phyloP scores from a whole-genome alignment of 2,329 filamentous ascomycete genomes.

The Hypoxylon sp. region DNA sequence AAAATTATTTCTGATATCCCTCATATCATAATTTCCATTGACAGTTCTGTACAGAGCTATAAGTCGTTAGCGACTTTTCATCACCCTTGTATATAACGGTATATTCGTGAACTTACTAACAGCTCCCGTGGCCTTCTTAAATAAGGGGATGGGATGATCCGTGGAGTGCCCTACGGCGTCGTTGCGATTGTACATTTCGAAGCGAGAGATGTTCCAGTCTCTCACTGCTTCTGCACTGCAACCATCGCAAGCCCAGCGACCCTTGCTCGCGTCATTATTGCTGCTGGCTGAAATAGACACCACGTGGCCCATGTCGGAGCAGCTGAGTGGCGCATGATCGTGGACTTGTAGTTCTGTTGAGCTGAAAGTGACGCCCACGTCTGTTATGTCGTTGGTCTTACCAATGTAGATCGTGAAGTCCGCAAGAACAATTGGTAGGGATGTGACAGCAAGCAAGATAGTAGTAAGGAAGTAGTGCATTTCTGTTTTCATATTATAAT shows the following conservation, averaged over 20 bases:
- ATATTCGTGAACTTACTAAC: slow-evolving; percentile 29
- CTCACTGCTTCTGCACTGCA: slow-evolving; percentile 29
- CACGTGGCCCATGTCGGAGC: slow-evolving; percentile 29
- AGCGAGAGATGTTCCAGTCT: slow-evolving; percentile 35
- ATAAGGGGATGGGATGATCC: slow-evolving; percentile 33
- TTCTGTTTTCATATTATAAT: not conserved
- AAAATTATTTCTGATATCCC: slow-evolving; percentile 35
- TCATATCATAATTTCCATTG: slow-evolving; percentile 33
- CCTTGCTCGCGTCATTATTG: slow-evolving; percentile 41
- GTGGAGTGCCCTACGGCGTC: slow-evolving; percentile 33
- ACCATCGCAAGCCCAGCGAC: slow-evolving; percentile 40
- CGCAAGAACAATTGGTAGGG: slow-evolving; percentile 1
- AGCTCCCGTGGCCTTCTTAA: slow-evolving; percentile 37
- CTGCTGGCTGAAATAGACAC: slow-evolving; percentile 28
- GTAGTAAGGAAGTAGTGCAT: slow-evolving; percentile 14
- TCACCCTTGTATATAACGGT: not conserved
- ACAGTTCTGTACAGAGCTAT: slow-evolving; percentile 34
- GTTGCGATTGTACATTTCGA: slow-evolving; percentile 41
- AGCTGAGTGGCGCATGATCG: slow-evolving; percentile 33
- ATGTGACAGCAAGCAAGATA: not conserved
- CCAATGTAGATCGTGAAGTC: slow-evolving; percentile 39
- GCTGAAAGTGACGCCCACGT: slow-evolving; percentile 31
- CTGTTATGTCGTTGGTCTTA: slow-evolving; percentile 36
- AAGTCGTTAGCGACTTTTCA: slow-evolving; percentile 5
- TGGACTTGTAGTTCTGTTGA: slow-evolving; percentile 35